Evolutionary conservation across 495 filamentous ascomycete genomes (phyloP), one percentile per base, ranked within the genome.

Genomic region (Chaetomidium leptoderma): DNA sequence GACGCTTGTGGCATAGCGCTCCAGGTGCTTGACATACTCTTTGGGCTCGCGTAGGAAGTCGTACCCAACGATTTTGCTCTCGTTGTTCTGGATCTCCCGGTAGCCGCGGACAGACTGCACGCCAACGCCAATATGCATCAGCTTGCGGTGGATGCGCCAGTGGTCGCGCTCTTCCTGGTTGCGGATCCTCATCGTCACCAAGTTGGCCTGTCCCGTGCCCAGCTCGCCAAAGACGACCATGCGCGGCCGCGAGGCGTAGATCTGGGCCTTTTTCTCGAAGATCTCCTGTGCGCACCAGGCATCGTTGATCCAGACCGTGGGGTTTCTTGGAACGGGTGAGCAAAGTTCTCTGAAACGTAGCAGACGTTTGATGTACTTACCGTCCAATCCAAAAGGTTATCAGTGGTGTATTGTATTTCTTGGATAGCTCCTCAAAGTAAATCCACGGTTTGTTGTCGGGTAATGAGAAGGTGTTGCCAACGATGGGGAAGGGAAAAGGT

Each of bases 281-380:
- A 80, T 66, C 37, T 78, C 77, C 13, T 77, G 78, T 0, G 83
- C 83, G 14, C 73, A 61, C 82, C 82, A 84, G 0, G 81, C 82
- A 60, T 86, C 82, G 64, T 84, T 84, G 56, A 84, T 80, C 83
- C 83, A 86, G 14, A 86, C 74, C 0, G 82, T 85, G 0, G 83
- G 83, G 46, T 80, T 83, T 7, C 83, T n/a, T 76, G 42, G 3
- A 6, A 1, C 17, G 2, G 1, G 49, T 58, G 2, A 53, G 47
- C 33, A 3, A 26, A 6, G 19, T 0, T 16, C n/a, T n/a, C n/a
- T n/a, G 8, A 43, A 2, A 2, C 17, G n/a, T n/a, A n/a, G n/a
- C n/a, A n/a, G n/a, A n/a, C n/a, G n/a, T n/a, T n/a, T n/a, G 17
- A 23, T 35, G 16, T 2, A 57, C 66, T 66, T 19, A 76, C 75